These are phyloP conservation scores for Saccharomyces pastorianus DNA, from an alignment of 1,139 yeast genomes.

Conservation along the genomic window DNA sequence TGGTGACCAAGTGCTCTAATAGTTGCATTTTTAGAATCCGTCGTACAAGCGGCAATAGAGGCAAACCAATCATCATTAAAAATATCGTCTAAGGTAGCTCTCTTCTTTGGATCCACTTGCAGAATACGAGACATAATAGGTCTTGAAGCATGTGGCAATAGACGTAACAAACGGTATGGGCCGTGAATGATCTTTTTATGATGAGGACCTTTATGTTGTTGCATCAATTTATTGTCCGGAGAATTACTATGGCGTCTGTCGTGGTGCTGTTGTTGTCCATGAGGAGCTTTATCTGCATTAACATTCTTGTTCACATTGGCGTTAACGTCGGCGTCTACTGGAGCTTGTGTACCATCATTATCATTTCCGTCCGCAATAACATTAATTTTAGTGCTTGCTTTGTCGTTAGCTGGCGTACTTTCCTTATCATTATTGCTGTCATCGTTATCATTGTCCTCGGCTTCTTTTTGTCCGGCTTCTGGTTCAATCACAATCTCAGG, in stretches of 20 bases:
- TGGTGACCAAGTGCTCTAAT: slow-evolving; percentile 46
- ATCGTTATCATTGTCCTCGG: background rate
- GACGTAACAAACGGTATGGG: slow-evolving; percentile 79
- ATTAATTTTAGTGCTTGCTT: slow-evolving; percentile 1
- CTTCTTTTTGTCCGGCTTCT: no score
- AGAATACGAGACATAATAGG: slow-evolving; percentile 70
- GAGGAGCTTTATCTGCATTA: background rate
- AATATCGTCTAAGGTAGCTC: slow-evolving; percentile 65
- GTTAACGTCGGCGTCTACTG: background rate
- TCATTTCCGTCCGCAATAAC: background rate
- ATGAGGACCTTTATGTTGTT: slow-evolving; percentile 13
- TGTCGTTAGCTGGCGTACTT: slow-evolving; percentile 1
- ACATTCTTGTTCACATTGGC: background rate
- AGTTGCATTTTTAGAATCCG: slow-evolving; percentile 38
- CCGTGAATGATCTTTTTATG: slow-evolving; percentile 43
- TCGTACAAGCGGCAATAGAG: slow-evolving; percentile 43
- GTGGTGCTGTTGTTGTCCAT: slow-evolving; percentile 1
- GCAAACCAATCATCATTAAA: slow-evolving; percentile 64
- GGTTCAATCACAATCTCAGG: background rate
- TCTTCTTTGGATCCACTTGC: slow-evolving; percentile 52
- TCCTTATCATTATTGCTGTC: background rate
- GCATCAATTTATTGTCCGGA: slow-evolving; percentile 10
- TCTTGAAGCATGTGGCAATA: slow-evolving; percentile 80
- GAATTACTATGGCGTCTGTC: slow-evolving; percentile 5
- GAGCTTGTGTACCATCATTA: background rate